Base-by-base conservation (phyloP, 257 asterid species). In the Fraxinus anomala region DNA sequence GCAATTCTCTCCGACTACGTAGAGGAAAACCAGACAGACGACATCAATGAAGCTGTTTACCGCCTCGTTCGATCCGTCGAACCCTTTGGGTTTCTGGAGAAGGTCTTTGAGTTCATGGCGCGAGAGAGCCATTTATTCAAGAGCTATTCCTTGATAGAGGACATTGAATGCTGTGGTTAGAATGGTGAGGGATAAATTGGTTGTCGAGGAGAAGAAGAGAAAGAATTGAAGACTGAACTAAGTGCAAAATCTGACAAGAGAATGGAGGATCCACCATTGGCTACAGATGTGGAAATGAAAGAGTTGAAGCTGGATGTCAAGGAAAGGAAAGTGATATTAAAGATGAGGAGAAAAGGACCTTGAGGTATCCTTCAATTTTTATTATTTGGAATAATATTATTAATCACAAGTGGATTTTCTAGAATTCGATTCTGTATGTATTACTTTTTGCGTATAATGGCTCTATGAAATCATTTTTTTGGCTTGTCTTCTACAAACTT, bases 81-180 rank as follows among this genome's bases (percentile, higher is more conserved):
- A 89, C 75, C 96, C 97, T 2, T 63, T 91, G 92, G 93, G 77
- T 93, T 92, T 78, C 81, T 93, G 23, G 90, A 88, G 80, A 81
- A 80, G 76, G 95, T 79, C 9, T 80, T 93, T 61, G 92, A 85
- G 78, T 93, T 93, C 82, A 81, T 87, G 8, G 97, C 93, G 0
- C 79, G 79, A 80, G 97, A 93, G 79, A 85, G 98, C 36, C 96
- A 93, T 88, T 83, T 93, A 2, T 92, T 93, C 83, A 89, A 78
- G 86, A 91, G 96, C 80, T 94, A 92, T 79, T 86, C 90, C 0
- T 77, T 89, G 87, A 77, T 89, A 30, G 80, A 11, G 1, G 98
- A 93, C 77, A 89, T 37, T 93, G 72, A 89, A 56, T 71, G 94
- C 97, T 19, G 96, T 93, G 34, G 84, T 84, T 28, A 89, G 88